These are phyloP conservation scores for Erysimum pusillum DNA, from an alignment of 441 rosid genomes.

Conservation along the genomic window DNA sequence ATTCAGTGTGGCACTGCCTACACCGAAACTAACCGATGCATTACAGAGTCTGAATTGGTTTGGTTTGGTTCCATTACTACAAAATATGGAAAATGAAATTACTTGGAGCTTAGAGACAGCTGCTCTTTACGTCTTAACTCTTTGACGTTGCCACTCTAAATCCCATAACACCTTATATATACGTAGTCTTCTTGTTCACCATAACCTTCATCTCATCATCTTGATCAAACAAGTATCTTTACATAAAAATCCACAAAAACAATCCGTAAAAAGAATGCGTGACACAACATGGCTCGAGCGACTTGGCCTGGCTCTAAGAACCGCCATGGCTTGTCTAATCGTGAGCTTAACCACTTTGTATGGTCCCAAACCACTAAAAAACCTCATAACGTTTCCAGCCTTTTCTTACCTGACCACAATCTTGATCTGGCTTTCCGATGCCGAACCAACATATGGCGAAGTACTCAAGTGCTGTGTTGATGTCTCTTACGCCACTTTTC, in stretches of 20 bases:
- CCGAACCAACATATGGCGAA: conserved; percentile 78
- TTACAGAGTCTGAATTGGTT: conserved; percentile 14
- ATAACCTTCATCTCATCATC: conserved; percentile 45
- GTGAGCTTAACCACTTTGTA: conserved; percentile 68
- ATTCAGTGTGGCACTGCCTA: neutral
- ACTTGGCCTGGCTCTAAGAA: conserved; percentile 57
- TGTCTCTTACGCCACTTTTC: conserved; percentile 61
- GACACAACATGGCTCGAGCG: conserved; percentile 42
- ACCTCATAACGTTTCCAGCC: conserved; percentile 59
- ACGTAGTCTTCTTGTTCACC: conserved; percentile 47
- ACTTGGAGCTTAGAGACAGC: conserved; percentile 35
- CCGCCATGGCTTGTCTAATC: conserved; percentile 68
- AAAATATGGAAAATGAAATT: conserved; percentile 17
- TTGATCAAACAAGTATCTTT: neutral
- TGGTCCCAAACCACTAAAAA: conserved; percentile 56
- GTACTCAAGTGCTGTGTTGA: conserved; percentile 62
- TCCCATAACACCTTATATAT: conserved; percentile 43
- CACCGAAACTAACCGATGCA: conserved; percentile 27
- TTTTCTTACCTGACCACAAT: conserved; percentile 73
- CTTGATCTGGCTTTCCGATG: conserved; percentile 66
- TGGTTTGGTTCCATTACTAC: conserved; percentile 30
- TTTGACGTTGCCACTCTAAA: conserved; percentile 43
- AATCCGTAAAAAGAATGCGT: conserved; percentile 27
- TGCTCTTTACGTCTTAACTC: conserved; percentile 35
- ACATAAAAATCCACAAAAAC: conserved; percentile 15